Conservation (phyloP, 208 protist genomes). For the Hexamita inflata region DNA sequence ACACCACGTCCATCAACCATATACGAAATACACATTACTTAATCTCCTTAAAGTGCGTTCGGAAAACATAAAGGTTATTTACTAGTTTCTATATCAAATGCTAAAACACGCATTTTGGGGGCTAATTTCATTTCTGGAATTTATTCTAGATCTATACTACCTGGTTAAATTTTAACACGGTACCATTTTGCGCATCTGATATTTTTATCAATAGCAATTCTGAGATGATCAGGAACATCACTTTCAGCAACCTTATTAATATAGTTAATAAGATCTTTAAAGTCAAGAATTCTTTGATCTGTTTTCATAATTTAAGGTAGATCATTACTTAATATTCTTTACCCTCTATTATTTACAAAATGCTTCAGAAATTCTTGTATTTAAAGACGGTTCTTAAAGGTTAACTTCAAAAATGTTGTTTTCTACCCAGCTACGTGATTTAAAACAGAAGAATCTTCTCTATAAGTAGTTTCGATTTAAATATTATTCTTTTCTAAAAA, state of each 20-base stretch:
- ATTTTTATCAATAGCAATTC: conserved; percentile 5
- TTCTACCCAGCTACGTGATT: not conserved
- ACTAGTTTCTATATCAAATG: conserved; percentile 91
- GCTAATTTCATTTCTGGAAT: conserved; percentile 19
- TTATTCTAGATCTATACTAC: not conserved
- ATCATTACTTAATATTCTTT: no score
- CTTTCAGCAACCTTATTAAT: not conserved
- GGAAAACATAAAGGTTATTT: conserved; percentile 96
- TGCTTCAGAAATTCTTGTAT: not conserved
- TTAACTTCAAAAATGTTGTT: not conserved
- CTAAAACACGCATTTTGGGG: conserved; percentile 30
- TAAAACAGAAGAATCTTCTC: not conserved
- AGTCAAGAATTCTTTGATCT: no score
- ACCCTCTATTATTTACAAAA: not conserved
- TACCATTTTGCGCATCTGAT: not conserved
- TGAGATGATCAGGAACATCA: not conserved
- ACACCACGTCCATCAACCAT: conserved; percentile 89
- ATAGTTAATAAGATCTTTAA: conserved; percentile 17
- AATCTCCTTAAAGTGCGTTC: conserved; percentile 70
- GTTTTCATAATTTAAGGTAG: no score
- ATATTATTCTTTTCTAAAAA: no score
- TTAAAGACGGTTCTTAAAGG: not conserved
- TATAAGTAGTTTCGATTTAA: not conserved
- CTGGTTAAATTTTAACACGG: not conserved
- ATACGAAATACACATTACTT: conserved; percentile 99